phyloP scores from a whole-genome alignment of 768 basidiomycete genomes.

The Collybiopsis confluens region DNA sequence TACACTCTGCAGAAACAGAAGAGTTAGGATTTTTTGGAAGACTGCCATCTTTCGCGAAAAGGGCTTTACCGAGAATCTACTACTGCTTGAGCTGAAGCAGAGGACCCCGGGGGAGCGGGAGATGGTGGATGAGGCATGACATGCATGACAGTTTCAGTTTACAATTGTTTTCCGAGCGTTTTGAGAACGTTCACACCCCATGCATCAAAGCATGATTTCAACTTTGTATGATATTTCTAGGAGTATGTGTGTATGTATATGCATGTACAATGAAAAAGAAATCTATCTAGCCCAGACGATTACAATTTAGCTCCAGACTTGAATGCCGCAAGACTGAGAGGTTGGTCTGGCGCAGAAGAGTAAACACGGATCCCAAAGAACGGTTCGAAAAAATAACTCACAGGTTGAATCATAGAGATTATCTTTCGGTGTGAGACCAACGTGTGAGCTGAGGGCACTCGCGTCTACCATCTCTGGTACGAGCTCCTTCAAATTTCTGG shows the following conservation, averaged over 20 bases:
- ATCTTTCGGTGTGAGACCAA: conserved; percentile 65
- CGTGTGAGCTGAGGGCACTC: conserved; percentile 59
- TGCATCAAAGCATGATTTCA: too few relatives aligned
- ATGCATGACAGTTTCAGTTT: neutral
- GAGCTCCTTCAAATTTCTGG: conserved; percentile 72
- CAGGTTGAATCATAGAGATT: conserved; percentile 76
- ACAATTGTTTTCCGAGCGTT: too few relatives aligned
- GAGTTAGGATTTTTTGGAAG: too few relatives aligned
- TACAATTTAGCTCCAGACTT: conserved; percentile 2
- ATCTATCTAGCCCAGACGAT: too few relatives aligned
- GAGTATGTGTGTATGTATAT: neutral
- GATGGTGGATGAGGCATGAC: conserved; percentile 36
- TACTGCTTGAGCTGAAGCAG: conserved; percentile 52
- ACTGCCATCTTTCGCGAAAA: too few relatives aligned
- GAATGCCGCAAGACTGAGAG: neutral
- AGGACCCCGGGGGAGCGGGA: conserved; percentile 47
- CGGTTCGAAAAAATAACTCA: conserved; percentile 35
- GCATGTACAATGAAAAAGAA: neutral
- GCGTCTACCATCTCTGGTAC: conserved; percentile 90
- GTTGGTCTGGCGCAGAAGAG: neutral
- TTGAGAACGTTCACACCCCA: too few relatives aligned
- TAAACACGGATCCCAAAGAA: neutral
- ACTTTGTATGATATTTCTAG: too few relatives aligned
- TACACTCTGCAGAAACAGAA: conserved; percentile 55
- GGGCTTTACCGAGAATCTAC: conserved; percentile 62